phyloP scores from a whole-genome alignment of 1,284 basidiomycete genomes.

The Naganishia sp. region DNA sequence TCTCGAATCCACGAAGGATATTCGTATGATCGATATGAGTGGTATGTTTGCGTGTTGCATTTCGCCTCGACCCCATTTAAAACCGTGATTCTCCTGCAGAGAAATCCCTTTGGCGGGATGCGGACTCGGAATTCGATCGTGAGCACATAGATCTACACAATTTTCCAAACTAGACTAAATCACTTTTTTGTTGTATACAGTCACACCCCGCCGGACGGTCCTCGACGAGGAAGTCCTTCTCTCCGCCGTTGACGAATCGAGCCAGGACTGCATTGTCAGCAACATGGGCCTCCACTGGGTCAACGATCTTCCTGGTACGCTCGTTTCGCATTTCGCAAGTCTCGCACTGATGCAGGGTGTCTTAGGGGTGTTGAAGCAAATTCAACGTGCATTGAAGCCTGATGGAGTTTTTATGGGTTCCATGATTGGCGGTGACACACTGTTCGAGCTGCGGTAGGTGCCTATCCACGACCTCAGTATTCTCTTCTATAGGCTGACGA shows the following conservation, averaged over 20 bases:
- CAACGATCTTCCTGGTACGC: slow-evolving; percentile 87
- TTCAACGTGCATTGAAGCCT: slow-evolving; percentile 78
- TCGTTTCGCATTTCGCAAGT: neutral
- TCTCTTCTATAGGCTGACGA: slow-evolving; percentile 1
- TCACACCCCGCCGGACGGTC: slow-evolving; percentile 68
- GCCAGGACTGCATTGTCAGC: slow-evolving; percentile 89
- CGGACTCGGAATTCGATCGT: slow-evolving; percentile 75
- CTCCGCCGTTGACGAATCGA: slow-evolving; percentile 64
- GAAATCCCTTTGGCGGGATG: slow-evolving; percentile 50
- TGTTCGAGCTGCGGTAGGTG: slow-evolving; percentile 83
- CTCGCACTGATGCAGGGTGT: neutral
- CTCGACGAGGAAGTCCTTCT: slow-evolving; percentile 77
- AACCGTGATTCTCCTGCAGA: slow-evolving; percentile 6
- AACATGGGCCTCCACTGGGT: slow-evolving; percentile 95
- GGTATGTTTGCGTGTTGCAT: slow-evolving; percentile 57
- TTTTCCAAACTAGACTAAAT: neutral
- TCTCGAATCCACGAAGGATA: slow-evolving; percentile 66
- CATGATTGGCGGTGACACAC: slow-evolving; percentile 91
- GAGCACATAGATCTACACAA: slow-evolving; percentile 40
- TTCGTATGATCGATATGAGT: slow-evolving; percentile 86
- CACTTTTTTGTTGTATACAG: slow-evolving; percentile 54
- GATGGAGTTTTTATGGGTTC: slow-evolving; percentile 95
- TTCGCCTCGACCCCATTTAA: neutral
- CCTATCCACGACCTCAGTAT: neutral
- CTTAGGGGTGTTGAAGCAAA: slow-evolving; percentile 82